A percentile compares a stretch with the other conserved stretches of the same genome.
These are phyloP conservation scores for Fusarium domesticum DNA, from an alignment of 2,329 filamentous ascomycete genomes.

Conservation along the genomic window DNA sequence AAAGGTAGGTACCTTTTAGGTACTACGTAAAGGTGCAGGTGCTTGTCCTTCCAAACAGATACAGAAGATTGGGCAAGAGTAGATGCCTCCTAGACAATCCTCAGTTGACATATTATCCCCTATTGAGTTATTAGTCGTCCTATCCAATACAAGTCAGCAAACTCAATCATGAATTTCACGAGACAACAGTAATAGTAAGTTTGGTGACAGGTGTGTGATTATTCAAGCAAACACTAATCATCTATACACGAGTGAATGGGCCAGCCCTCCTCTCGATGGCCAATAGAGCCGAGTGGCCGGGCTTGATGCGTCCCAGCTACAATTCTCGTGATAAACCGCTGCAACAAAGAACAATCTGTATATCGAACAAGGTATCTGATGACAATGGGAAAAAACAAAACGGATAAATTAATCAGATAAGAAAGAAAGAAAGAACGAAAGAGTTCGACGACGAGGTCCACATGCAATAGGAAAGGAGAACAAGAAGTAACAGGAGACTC, in stretches of 20 bases:
- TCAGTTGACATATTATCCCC: too few relatives aligned
- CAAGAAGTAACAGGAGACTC: constrained; percentile 21
- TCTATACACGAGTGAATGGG: constrained; percentile 37
- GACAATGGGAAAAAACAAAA: constrained; percentile 20
- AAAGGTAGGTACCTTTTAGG: too few relatives aligned
- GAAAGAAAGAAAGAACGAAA: constrained; percentile 26
- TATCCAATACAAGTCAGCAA: neutral
- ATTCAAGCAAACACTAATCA: constrained; percentile 34
- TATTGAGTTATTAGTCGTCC: too few relatives aligned
- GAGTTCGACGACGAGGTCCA: constrained; percentile 26
- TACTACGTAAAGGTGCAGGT: too few relatives aligned
- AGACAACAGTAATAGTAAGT: neutral
- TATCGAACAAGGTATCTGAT: constrained; percentile 62
- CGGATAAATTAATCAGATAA: constrained; percentile 22
- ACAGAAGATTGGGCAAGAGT: too few relatives aligned
- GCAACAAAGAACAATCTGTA: constrained; percentile 39
- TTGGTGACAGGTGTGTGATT: constrained; percentile 30
- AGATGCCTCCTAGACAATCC: neutral
- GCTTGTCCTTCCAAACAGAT: too few relatives aligned
- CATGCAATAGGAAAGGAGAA: constrained; percentile 14
- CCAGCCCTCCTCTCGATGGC: constrained; percentile 29
- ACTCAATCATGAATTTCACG: neutral
- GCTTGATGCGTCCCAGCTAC: constrained; percentile 12
- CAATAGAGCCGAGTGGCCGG: constrained; percentile 9
- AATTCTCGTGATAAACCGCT: constrained; percentile 25